Evolutionary conservation across 176 grass and related monocot species (phyloP).

Genomic region (Raddia guianensis): DNA sequence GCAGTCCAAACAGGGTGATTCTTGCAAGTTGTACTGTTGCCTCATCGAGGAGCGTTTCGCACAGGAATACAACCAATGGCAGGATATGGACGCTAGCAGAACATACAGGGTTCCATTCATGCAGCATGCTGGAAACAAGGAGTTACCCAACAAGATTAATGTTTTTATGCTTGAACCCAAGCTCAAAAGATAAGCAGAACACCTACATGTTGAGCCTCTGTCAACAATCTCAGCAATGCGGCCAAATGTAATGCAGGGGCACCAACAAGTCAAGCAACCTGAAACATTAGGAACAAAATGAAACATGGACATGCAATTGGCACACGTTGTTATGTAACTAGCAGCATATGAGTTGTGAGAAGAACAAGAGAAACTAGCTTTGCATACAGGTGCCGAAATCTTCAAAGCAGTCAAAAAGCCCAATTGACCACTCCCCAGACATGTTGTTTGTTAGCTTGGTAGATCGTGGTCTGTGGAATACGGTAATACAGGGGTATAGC

Average conservation of each 20-base stretch:
- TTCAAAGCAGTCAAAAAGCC: constrained; percentile 49
- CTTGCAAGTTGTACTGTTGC: constrained; percentile 43
- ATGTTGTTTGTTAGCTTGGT: constrained; percentile 9
- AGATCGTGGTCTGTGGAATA: not conserved
- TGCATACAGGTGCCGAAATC: constrained; percentile 50
- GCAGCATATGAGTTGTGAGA: not conserved
- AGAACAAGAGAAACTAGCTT: not conserved
- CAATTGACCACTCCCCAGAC: constrained; percentile 52
- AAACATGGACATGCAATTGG: not conserved
- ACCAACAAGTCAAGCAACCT: constrained; percentile 69
- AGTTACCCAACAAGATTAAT: constrained; percentile 15
- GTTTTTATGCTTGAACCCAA: not conserved
- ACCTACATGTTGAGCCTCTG: constrained; percentile 55
- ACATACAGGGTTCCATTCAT: constrained; percentile 48
- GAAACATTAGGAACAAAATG: not conserved
- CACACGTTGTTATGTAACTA: not conserved
- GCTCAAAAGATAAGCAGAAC: not conserved
- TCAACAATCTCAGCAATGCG: constrained; percentile 60
- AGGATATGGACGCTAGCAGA: constrained; percentile 21
- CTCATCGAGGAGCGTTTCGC: constrained; percentile 59
- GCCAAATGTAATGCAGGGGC: constrained; percentile 69
- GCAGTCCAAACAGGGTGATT: constrained; percentile 66
- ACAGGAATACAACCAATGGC: constrained; percentile 59
- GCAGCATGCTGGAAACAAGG: constrained; percentile 49
- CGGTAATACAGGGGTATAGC: not conserved